Conservation (phyloP, 495 filamentous ascomycete genomes). For the Hypoxylon intermedium region DNA sequence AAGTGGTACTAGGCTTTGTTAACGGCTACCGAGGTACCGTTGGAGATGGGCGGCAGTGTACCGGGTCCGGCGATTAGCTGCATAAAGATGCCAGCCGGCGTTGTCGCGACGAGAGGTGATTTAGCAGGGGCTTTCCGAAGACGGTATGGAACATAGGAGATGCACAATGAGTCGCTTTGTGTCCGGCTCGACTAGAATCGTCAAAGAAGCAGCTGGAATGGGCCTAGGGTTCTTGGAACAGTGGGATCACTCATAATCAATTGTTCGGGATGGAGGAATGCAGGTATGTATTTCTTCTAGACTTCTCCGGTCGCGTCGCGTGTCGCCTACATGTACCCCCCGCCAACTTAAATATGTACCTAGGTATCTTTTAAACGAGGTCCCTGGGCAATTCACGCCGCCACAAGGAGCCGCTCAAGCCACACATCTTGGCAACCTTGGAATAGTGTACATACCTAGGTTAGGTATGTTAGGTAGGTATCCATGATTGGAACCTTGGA, state of each 20-base stretch:
- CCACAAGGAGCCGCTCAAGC: not conserved
- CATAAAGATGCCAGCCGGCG: constrained; percentile 33
- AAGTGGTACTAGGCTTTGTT: constrained; percentile 32
- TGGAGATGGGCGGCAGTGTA: constrained; percentile 11
- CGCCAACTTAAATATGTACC: not conserved
- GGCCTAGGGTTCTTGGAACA: constrained; percentile 1
- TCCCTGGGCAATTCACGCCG: not conserved
- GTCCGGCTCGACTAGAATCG: not conserved
- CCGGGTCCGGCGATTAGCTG: constrained; percentile 33
- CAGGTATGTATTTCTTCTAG: constrained; percentile 7
- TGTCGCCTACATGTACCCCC: not conserved
- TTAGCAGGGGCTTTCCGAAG: constrained; percentile 28
- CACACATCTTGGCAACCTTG: not conserved
- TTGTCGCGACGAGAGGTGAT: constrained; percentile 23
- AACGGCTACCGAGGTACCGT: constrained; percentile 11
- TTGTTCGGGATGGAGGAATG: no score
- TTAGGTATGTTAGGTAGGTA: no score
- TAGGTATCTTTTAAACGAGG: not conserved
- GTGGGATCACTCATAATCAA: constrained; percentile 2
- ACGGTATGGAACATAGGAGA: constrained; percentile 24
- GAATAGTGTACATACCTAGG: no score
- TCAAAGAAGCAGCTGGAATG: constrained; percentile 36
- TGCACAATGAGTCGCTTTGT: constrained; percentile 28
- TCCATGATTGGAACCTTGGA: no score
- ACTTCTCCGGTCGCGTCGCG: constrained; percentile 31